Evolutionary conservation across 345 rosid genomes (phyloP).

Genomic region (Rhizophora mangle): DNA sequence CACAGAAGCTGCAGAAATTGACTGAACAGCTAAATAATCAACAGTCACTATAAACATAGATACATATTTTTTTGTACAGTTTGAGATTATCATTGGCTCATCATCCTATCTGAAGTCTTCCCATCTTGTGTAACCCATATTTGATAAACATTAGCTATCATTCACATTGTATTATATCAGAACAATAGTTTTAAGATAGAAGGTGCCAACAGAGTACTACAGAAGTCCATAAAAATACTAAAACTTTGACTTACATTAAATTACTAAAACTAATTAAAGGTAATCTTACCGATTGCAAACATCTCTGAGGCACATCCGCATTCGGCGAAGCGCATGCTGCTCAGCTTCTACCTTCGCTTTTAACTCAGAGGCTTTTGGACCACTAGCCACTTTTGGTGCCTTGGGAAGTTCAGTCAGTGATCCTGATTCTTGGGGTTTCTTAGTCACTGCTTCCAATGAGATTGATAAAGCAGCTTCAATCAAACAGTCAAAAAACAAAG

Average conservation of each 20-base stretch:
- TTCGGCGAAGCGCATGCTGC: constrained; percentile 96
- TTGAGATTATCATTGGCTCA: no score
- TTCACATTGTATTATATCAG: no score
- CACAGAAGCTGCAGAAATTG: background rate
- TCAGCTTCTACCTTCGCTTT: constrained; percentile 96
- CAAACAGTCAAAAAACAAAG: constrained; percentile 65
- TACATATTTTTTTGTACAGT: no score
- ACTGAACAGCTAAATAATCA: no score
- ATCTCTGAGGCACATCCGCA: constrained; percentile 98
- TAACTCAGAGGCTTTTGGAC: constrained; percentile 89
- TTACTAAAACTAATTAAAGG: background rate
- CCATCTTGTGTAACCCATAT: no score
- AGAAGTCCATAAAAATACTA: background rate
- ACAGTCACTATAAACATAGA: background rate
- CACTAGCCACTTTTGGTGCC: constrained; percentile 70
- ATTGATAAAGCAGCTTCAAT: constrained; percentile 93
- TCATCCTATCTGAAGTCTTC: no score
- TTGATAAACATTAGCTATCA: no score
- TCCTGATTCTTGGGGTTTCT: constrained; percentile 40
- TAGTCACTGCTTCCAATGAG: constrained; percentile 46
- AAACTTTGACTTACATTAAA: background rate
- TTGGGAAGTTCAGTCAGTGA: constrained; percentile 76
- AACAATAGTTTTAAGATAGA: no score
- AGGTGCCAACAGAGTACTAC: no score
- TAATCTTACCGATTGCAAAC: constrained; percentile 81